Evolutionary conservation across 1,139 yeast species (phyloP).

Genomic region (Ogataea hybrid): DNA sequence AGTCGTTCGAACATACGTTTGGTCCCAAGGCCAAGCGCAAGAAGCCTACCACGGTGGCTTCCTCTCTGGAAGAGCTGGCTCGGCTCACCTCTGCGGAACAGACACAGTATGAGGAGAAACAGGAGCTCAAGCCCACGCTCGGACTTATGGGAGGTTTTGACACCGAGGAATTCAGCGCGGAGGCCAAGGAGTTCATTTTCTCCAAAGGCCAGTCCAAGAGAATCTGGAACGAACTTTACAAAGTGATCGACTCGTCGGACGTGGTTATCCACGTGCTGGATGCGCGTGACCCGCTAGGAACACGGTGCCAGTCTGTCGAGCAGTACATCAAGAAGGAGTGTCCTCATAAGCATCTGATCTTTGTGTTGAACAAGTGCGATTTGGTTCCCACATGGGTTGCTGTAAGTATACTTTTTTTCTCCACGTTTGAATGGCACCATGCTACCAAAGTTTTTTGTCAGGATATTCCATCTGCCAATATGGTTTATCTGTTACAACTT

Average conservation of each 20-base stretch:
- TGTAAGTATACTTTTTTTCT: conserved; percentile 63
- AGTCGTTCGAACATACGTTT: conserved; percentile 75
- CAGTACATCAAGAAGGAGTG: conserved; percentile 91
- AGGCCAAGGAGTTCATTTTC: conserved; percentile 94
- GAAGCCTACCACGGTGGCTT: conserved; percentile 74
- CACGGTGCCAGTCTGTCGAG: conserved; percentile 91
- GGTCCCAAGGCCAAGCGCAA: conserved; percentile 96
- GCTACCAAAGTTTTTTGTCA: conserved; percentile 66
- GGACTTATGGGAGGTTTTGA: conserved; percentile 74
- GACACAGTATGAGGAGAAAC: conserved; percentile 65
- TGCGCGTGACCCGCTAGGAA: conserved; percentile 97
- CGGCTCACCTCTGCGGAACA: conserved; percentile 56
- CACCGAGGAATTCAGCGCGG: conserved; percentile 75
- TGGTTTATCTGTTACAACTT: conserved; percentile 90
- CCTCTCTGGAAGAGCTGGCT: conserved; percentile 82
- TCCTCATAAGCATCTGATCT: conserved; percentile 94
- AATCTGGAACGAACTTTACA: conserved; percentile 97
- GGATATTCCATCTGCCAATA: conserved; percentile 39
- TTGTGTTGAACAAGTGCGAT: conserved; percentile 95
- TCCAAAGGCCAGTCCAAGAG: conserved; percentile 97
- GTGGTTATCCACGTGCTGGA: conserved; percentile 95
- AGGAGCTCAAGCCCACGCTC: conserved; percentile 69
- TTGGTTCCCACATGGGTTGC: conserved; percentile 99
- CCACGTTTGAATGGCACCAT: conserved; percentile 6
- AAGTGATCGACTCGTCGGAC: conserved; percentile 96